A percentile compares a stretch with the other conserved stretches of the same genome.
These are phyloP conservation scores for Saxispiralis lemnorum DNA, from an alignment of 495 filamentous ascomycete genomes.

Conservation along the genomic window DNA sequence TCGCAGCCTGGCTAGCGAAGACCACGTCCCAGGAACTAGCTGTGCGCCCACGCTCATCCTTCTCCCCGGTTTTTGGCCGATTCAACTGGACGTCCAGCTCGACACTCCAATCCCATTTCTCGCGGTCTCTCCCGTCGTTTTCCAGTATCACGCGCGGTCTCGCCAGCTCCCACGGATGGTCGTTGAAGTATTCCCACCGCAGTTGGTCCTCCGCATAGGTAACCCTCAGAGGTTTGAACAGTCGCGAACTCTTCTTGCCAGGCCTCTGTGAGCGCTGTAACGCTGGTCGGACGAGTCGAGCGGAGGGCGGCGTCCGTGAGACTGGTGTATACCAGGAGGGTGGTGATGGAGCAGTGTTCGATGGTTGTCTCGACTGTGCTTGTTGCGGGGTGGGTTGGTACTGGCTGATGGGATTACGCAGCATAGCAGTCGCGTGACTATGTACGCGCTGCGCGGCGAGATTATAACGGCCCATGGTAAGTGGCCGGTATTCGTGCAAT, in stretches of 20 bases:
- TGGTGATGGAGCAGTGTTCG: constrained; percentile 14
- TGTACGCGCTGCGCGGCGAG: constrained; percentile 58
- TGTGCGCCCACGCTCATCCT: constrained; percentile 2
- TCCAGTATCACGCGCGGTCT: constrained; percentile 73
- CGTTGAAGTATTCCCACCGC: constrained; percentile 62
- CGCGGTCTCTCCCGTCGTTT: constrained; percentile 62
- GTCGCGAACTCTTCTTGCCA: constrained; percentile 30
- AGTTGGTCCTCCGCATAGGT: constrained; percentile 73
- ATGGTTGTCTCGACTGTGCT: constrained; percentile 33
- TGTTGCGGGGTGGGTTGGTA: constrained; percentile 42
- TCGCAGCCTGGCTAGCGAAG: constrained; percentile 44
- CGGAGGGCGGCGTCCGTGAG: constrained; percentile 57
- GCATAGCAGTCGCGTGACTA: constrained; percentile 34
- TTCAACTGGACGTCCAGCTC: constrained; percentile 8
- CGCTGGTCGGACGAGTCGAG: constrained; percentile 46
- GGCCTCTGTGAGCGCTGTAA: constrained; percentile 8
- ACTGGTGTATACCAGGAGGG: constrained; percentile 68
- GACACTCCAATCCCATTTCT: constrained; percentile 59
- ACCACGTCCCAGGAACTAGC: constrained; percentile 7
- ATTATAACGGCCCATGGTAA: constrained; percentile 49
- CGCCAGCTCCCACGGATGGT: constrained; percentile 96
- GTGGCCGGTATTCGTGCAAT: background rate
- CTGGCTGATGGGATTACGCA: background rate
- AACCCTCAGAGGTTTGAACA: constrained; percentile 65
- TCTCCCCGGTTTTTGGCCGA: background rate